A percentile compares a stretch with the other conserved stretches of the same genome.
These are phyloP conservation scores for Vairimorpha ceranae DNA, from an alignment of 371 early-diverging fungal species.

Conservation along the genomic window DNA sequence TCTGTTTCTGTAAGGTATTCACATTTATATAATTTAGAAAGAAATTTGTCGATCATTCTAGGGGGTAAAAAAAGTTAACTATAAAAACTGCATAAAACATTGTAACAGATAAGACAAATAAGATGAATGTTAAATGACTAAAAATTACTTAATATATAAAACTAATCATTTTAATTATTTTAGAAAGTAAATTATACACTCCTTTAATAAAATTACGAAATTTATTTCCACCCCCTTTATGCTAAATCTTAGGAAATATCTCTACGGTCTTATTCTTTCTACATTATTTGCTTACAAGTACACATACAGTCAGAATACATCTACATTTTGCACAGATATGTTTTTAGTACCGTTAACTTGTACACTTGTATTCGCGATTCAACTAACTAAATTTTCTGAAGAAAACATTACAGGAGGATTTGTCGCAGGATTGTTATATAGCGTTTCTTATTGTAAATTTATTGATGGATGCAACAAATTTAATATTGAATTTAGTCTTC, in stretches of 20 bases:
- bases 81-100: too few species aligned
- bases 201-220: too few species aligned
- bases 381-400: neutral
- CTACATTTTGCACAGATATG: neutral
- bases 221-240: neutral
- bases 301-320: neutral
- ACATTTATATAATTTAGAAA: conserved; percentile 65
- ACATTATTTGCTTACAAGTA: neutral
- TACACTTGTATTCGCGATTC: neutral
- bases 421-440: neutral
- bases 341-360: neutral
- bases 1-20: conserved; percentile 73
- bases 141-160: too few species aligned
- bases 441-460: neutral
- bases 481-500: neutral
- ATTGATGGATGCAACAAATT: neutral
- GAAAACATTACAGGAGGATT: neutral
- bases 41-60: conserved; percentile 59
- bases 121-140: too few species aligned
- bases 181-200: too few species aligned
- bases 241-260: neutral
- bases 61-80: neutral
- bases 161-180: too few species aligned
- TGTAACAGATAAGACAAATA: too few species aligned
- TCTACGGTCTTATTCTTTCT: neutral